Conservation (phyloP, 1,139 yeast species). For the Pichia sp. region DNA sequence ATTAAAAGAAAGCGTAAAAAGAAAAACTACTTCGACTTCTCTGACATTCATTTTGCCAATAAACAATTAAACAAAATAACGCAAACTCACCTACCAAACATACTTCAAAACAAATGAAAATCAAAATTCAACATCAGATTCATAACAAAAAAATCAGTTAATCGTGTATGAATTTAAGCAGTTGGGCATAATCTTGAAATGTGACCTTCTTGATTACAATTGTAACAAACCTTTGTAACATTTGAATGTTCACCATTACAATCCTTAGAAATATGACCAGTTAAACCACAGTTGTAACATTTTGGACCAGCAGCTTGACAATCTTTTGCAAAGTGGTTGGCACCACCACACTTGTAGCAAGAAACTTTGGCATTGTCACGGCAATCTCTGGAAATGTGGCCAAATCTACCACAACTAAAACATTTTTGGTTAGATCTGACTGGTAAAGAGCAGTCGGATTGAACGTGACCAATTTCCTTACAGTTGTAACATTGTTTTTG, state of each 20-base stretch:
- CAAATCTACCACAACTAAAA: constrained; percentile 81
- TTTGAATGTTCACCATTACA: constrained; percentile 46
- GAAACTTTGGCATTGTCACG: constrained; percentile 31
- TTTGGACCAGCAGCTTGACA: constrained; percentile 73
- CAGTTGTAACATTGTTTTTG: constrained; percentile 84
- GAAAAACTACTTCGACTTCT: constrained; percentile 9
- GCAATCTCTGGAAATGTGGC: constrained; percentile 80
- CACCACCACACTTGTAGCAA: constrained; percentile 90
- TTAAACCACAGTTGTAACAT: constrained; percentile 89
- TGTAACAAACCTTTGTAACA: constrained; percentile 59
- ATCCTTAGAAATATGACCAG: constrained; percentile 83
- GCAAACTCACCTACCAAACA: background rate
- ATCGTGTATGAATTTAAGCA: background rate
- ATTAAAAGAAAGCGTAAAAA: constrained; percentile 13
- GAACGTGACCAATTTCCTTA: constrained; percentile 66
- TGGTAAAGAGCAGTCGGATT: constrained; percentile 58
- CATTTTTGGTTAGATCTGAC: constrained; percentile 45
- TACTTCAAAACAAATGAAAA: background rate
- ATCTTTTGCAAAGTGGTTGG: constrained; percentile 88
- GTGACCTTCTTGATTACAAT: constrained; percentile 74
- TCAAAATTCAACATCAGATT: background rate
- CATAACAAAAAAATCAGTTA: background rate
- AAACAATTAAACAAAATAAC: background rate
- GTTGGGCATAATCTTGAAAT: constrained; percentile 50
- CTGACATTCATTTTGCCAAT: background rate